Base-by-base conservation (phyloP, 106 monocot species). In the Ottelia alismoides region DNA sequence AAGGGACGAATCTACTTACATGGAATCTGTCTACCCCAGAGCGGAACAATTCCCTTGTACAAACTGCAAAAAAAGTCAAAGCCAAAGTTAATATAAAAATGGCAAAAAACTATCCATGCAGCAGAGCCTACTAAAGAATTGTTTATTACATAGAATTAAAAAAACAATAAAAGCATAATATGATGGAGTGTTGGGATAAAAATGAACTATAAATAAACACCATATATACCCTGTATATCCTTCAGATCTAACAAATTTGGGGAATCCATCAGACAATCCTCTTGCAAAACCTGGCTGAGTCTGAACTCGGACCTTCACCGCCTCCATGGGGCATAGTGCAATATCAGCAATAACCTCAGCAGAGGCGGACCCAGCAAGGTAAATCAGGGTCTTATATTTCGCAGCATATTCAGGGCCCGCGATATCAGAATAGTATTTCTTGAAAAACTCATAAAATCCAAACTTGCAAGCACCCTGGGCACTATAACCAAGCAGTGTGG, bases 331-430 rank as follows among this genome's bases (percentile, higher is more conserved):
- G 68, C 87, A 87, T 27, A 87, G 87, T 32, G 75, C 81, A 1
- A 87, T 54, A 70, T 75, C 87, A 51, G 87, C 87, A 56, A 87
- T 87, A 19, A 87, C 62, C 62, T 87, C 87, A 63, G 87, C 78
- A 70, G 87, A 81, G 47, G 81, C 78, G 66, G 79, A 75, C 0
- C 84, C 84, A 28, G 76, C 70, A 51, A 84, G 84, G 56, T 79
- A 84, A 26, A 84, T 76, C 19, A 84, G 51, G 7, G 78, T 76
- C 72, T 84, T 84, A 49, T 84, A 84, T 27, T 84, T 84, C 0
- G 62, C 58, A 2, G 84, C 84, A 48, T 79, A 58, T 29, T 84
- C 84, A 54, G 84, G 75, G 11, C 79, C 84, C 40, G 55, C 76
- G 21, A 84, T 61, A 27, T 84, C 84, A 1, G 78, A 84, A 35